Evolutionary conservation across 208 protist genomes (phyloP).

Genomic region (Acanthamoeba royreba): DNA sequence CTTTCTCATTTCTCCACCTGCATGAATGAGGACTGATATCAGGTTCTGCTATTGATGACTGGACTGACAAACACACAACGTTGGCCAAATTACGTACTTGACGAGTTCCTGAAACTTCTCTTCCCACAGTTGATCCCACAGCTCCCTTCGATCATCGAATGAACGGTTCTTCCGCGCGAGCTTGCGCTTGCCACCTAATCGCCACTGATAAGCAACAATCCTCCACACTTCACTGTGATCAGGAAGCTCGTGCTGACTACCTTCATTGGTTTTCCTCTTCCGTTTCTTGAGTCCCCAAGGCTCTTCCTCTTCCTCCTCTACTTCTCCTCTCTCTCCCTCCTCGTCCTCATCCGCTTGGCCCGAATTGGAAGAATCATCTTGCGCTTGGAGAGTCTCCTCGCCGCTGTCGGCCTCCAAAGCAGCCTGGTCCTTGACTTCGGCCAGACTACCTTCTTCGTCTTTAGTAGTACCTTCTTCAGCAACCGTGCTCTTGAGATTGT

Average conservation of each 20-base stretch:
- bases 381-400: too few relatives aligned
- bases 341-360: neutral
- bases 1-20: neutral
- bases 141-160: neutral
- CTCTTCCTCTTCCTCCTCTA: neutral
- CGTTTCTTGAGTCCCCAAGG: neutral
- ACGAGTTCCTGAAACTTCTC: constrained; percentile 15
- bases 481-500: too few relatives aligned
- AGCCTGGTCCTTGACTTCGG: too few relatives aligned
- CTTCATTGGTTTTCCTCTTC: neutral
- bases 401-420: too few relatives aligned
- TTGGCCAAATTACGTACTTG: neutral
- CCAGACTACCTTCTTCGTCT: too few relatives aligned
- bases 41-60: too few relatives aligned
- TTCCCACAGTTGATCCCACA: constrained; percentile 29
- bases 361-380: too few relatives aligned
- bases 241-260: too few relatives aligned
- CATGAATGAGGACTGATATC: neutral
- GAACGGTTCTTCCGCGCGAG: neutral
- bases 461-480: too few relatives aligned
- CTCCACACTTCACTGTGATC: too few relatives aligned
- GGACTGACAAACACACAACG: neutral
- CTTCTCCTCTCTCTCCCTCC: neutral
- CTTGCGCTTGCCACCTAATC: neutral
- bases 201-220: too few relatives aligned